A percentile compares a stretch with the other conserved stretches of the same genome.
Evolutionary conservation across 768 basidiomycete species (phyloP).

Genomic region (Mycena galopus): DNA sequence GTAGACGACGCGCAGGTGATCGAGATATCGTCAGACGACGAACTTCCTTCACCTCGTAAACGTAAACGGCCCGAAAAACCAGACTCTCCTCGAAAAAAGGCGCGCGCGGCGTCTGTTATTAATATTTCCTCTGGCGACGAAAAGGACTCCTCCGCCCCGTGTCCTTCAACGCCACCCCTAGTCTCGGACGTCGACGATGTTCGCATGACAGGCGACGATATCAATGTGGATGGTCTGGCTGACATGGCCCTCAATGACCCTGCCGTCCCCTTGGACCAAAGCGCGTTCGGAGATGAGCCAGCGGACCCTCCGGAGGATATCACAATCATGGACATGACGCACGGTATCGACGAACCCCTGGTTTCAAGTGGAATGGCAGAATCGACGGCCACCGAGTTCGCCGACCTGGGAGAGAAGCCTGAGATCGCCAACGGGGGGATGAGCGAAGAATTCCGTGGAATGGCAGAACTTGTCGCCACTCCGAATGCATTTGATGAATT

Average conservation of each 20-base stretch:
- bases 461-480: too few relatives aligned
- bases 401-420: too few relatives aligned
- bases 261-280: background rate
- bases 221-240: background rate
- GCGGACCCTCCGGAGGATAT: background rate
- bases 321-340: background rate
- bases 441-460: too few relatives aligned
- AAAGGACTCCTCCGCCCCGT: background rate
- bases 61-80: constrained; percentile 4
- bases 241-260: constrained; percentile 1
- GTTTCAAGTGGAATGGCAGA: background rate
- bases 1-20: background rate
- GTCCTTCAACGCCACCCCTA: constrained; percentile 3
- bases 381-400: background rate
- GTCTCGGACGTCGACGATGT: background rate
- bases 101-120: background rate
- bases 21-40: constrained; percentile 21
- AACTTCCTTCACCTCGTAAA: constrained; percentile 1
- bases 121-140: constrained; percentile 4
- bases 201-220: background rate
- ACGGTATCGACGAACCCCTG: background rate
- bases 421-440: too few relatives aligned
- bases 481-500: background rate
- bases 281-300: background rate
- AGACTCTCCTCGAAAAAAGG: constrained; percentile 3